Base-by-base conservation (phyloP, 2,329 filamentous ascomycete species). In the Chaetomium globosum region DNA sequence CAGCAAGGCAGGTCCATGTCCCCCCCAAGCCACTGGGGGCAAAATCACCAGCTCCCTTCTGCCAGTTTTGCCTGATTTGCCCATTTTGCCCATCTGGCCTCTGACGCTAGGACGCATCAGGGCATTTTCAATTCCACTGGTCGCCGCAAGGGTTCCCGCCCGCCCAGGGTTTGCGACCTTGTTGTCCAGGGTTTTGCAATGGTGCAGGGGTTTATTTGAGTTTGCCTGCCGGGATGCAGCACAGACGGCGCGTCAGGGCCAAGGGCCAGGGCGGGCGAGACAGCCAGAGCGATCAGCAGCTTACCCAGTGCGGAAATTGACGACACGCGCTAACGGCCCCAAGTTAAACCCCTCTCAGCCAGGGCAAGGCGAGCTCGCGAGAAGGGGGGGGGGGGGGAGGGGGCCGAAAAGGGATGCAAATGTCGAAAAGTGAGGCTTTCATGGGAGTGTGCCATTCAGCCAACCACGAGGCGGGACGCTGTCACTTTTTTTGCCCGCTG, bases 281-380 rank as follows among this genome's bases (percentile, higher is more conserved):
- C 36, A 16, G 12, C 36, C 3, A 43, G 3, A 16, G 7, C 16
- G 59, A 61, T 61, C 59, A 51, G 36, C 59, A 49, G 51, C 52
- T 55, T 61, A 55, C 59, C 51, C 26, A 55, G 36, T 61, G 59
- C 52, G 52, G 48, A n/a, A 21, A 36, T 39, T 13, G 21, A 16
- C 21, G 7, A 21, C 30, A 56, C 21, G 19, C 36, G 21, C 28
- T 26, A 48, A n/a, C n/a, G 19, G 43, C n/a, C 19, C 21, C 8
- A 7, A 19, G 16, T 48, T 23, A 19, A 43, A n/a, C 39, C 39
- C 39, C 39, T 19, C 39, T 43, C 39, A 43, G 39, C 39, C 33
- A 43, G n/a, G n/a, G 39, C 39, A 43, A 43, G 16, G 39, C 13
- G 39, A 16, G 39, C 16, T 5, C 7, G 46, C 7, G 9, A 48